phyloP scores from a whole-genome alignment of 2,329 filamentous ascomycete genomes.

The Fusarium praegraminearum region DNA sequence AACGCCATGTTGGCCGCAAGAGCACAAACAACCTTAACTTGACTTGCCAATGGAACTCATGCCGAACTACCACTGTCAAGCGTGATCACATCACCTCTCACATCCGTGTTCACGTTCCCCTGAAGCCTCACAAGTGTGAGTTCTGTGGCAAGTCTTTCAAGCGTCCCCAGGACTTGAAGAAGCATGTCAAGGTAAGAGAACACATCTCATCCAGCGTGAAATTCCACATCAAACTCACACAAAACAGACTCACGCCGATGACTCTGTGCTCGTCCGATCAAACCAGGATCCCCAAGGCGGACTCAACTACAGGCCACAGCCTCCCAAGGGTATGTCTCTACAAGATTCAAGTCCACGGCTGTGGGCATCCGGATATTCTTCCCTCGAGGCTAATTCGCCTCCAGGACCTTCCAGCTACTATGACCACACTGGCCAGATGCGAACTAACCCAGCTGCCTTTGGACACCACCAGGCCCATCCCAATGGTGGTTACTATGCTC shows the following conservation, averaged over 20 bases:
- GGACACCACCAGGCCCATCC: constrained; percentile 68
- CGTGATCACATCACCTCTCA: constrained; percentile 99
- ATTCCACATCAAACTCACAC: constrained; percentile 38
- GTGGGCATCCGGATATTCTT: constrained; percentile 44
- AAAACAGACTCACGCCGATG: constrained; percentile 85
- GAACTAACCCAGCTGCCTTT: constrained; percentile 66
- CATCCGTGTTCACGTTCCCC: constrained; percentile 96
- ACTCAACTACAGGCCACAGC: constrained; percentile 66
- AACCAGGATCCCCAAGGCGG: constrained; percentile 65
- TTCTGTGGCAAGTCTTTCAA: constrained; percentile 99
- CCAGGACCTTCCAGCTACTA: constrained; percentile 70
- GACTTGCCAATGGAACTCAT: constrained; percentile 97
- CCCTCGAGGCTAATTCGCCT: constrained; percentile 58
- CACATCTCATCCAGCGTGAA: background rate
- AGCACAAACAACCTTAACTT: constrained; percentile 98
- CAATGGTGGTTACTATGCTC: constrained; percentile 67
- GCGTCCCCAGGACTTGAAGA: constrained; percentile 98
- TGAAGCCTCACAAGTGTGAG: constrained; percentile 99
- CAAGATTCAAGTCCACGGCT: constrained; percentile 29
- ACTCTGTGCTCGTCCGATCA: constrained; percentile 77
- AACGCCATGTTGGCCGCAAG: constrained; percentile 97
- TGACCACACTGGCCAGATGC: constrained; percentile 74
- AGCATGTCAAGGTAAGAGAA: constrained; percentile 84
- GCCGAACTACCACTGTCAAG: constrained; percentile 96
- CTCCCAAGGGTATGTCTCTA: constrained; percentile 63